A percentile compares a stretch with the other conserved stretches of the same genome.
Conservation (phyloP, 2,329 filamentous ascomycete species). For the Corynespora cassiicola region DNA sequence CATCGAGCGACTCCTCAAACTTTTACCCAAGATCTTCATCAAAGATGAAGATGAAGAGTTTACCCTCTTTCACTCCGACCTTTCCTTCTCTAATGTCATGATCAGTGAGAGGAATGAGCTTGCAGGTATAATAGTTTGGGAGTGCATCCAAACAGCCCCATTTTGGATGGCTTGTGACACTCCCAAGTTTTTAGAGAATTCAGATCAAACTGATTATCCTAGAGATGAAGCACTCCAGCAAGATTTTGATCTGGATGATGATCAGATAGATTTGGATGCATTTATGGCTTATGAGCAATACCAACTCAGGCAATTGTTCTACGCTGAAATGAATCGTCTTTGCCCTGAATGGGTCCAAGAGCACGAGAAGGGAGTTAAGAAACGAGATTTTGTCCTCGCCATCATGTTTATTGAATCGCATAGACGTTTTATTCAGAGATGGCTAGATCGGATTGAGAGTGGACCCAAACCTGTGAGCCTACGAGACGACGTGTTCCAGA, state of each 20-base stretch:
- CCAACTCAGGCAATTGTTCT: conserved; percentile 7
- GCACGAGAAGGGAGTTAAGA: no score
- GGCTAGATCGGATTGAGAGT: no score
- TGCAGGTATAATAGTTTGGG: conserved; percentile 20
- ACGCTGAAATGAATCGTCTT: conserved; percentile 19
- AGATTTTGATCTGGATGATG: no score
- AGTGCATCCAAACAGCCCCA: conserved; percentile 11
- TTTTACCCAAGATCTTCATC: conserved; percentile 7
- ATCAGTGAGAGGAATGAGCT: conserved; percentile 9
- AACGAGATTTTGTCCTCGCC: no score
- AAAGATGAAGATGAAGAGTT: not conserved
- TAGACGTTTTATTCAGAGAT: no score
- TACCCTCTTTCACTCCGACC: conserved; percentile 13
- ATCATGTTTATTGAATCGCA: no score
- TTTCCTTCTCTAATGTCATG: conserved; percentile 14
- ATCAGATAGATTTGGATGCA: no score
- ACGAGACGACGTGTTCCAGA: no score
- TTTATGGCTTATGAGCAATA: no score
- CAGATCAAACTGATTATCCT: no score
- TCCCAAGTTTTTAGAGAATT: conserved; percentile 15
- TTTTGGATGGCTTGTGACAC: conserved; percentile 17
- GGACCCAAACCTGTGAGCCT: no score
- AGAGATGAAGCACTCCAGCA: no score
- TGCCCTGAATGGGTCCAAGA: conserved; percentile 19
- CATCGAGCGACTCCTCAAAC: not conserved